Percentiles rank a stretch among this genome's conserved stretches.
These are phyloP conservation scores for Eutypa lata DNA, from an alignment of 2,329 filamentous ascomycete species.

Conservation along the genomic window DNA sequence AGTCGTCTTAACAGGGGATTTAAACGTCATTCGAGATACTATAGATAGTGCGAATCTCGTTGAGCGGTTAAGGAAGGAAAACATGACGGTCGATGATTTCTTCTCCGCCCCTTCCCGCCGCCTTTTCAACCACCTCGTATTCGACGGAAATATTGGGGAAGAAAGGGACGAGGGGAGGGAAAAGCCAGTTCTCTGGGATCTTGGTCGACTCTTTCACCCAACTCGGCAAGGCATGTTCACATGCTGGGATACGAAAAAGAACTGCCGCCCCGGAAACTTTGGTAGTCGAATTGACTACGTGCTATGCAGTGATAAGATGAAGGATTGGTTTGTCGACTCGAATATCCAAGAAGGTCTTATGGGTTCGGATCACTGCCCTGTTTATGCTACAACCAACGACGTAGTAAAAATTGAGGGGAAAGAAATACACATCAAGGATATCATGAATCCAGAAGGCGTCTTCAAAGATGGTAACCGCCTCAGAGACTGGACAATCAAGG, in stretches of 20 bases:
- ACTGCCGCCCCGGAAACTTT: conserved; percentile 92
- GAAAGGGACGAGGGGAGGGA: conserved; percentile 68
- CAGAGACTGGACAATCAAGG: conserved; percentile 63
- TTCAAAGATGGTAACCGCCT: conserved; percentile 66
- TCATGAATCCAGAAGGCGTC: conserved; percentile 74
- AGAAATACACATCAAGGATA: conserved; percentile 58
- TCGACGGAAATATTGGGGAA: conserved; percentile 66
- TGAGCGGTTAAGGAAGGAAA: conserved; percentile 70
- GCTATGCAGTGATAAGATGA: conserved; percentile 75
- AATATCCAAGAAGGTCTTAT: conserved; percentile 92
- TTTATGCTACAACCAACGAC: conserved; percentile 73
- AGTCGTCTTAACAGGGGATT: conserved; percentile 80
- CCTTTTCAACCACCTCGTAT: conserved; percentile 82
- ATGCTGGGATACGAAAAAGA: conserved; percentile 93
- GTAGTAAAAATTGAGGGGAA: conserved; percentile 49
- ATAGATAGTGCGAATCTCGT: conserved; percentile 74
- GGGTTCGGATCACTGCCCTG: conserved; percentile 95
- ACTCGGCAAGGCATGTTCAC: conserved; percentile 88
- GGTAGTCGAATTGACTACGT: conserved; percentile 93
- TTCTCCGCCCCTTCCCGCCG: conserved; percentile 68
- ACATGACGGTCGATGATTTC: conserved; percentile 67
- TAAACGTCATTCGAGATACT: conserved; percentile 72
- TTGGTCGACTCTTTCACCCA: conserved; percentile 79
- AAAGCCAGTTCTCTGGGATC: conserved; percentile 73
- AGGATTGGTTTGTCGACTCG: conserved; percentile 72